Base-by-base conservation (phyloP, 1,284 basidiomycete genomes). In the Phellinidium pouzarii region DNA sequence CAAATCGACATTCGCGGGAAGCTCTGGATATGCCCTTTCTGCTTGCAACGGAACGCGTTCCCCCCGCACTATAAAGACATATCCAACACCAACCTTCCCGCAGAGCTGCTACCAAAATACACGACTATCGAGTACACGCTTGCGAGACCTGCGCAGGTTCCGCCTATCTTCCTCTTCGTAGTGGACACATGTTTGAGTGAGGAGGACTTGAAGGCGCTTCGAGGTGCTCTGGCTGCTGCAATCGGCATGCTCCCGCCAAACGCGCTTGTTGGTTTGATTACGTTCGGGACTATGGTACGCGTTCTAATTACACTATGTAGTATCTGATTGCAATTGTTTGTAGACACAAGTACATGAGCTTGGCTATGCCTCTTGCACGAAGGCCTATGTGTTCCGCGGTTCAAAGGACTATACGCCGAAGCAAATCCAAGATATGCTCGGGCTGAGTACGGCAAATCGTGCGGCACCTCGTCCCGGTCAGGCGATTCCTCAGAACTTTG, bases 41-140 rank as follows among this genome's bases (percentile, higher is more conserved):
- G 95, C 72, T 77, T 98, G 53, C 88, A 91, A 50, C 86, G 95
- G 58, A 99, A 98, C 68, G 86, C 94, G 1, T 98, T 99, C 74
- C 95, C 95, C 6, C 92, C 94, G 0, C 95, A 99, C 71, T 99
- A 99, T 79, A 96, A 97, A 73, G 95, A 99, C 69, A 96, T 99
- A 62, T 94, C 93, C 56, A 91, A 89, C 72, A 95, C 91, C 59
- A 98, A 98, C 70, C 79, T 98, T 22, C 95, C 95, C 43, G 89
- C 94, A 19, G 95, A 99, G 71, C 79, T 99, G 25, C 71, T 97
- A 42, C 94, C 95, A 65, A 96, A 97, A 73, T 98, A 98, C 78
- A 98, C 95, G 44, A 99, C 95, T 14, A 97, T 99, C 72, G 95
- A 99, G 73, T 98, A 99, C 75, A 98, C 94, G 8, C 86, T 99